These are phyloP conservation scores for Anisogramma anomala DNA, from an alignment of 2,329 filamentous ascomycete species.

Conservation along the genomic window DNA sequence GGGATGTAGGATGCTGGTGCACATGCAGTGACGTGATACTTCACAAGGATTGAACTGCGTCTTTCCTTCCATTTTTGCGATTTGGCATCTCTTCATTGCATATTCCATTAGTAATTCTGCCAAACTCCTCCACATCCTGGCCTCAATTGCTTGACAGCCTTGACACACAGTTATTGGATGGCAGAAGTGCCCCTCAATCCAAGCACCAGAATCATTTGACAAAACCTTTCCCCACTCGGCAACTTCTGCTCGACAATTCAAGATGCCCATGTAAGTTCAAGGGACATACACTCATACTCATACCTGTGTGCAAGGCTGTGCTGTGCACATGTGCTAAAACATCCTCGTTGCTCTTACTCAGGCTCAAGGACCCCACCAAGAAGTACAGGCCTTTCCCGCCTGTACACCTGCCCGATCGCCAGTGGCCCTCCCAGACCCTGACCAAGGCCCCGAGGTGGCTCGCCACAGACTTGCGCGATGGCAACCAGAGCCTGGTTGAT, in stretches of 20 bases:
- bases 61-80: too few relatives aligned
- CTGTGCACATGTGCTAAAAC: too few relatives aligned
- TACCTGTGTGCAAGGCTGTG: too few relatives aligned
- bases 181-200: neutral
- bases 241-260: conserved; percentile 14
- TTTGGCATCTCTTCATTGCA: too few relatives aligned
- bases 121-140: too few relatives aligned
- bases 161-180: neutral
- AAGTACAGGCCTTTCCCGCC: conserved; percentile 65
- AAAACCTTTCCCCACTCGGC: neutral
- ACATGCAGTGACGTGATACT: too few relatives aligned
- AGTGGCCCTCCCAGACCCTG: conserved; percentile 77
- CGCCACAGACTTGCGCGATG: conserved; percentile 78
- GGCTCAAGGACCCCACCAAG: conserved; percentile 64
- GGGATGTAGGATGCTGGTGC: too few relatives aligned
- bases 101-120: too few relatives aligned
- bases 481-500: conserved; percentile 85
- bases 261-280: conserved; percentile 26
- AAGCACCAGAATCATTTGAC: neutral
- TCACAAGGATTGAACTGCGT: too few relatives aligned
- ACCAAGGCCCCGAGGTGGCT: conserved; percentile 85
- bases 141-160: too few relatives aligned
- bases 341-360: conserved; percentile 19
- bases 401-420: conserved; percentile 54
- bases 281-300: too few relatives aligned